A percentile compares a stretch with the other conserved stretches of the same genome.
phyloP scores from a whole-genome alignment of 1,284 basidiomycete genomes.

The Kalmanozyma brasiliensis region DNA sequence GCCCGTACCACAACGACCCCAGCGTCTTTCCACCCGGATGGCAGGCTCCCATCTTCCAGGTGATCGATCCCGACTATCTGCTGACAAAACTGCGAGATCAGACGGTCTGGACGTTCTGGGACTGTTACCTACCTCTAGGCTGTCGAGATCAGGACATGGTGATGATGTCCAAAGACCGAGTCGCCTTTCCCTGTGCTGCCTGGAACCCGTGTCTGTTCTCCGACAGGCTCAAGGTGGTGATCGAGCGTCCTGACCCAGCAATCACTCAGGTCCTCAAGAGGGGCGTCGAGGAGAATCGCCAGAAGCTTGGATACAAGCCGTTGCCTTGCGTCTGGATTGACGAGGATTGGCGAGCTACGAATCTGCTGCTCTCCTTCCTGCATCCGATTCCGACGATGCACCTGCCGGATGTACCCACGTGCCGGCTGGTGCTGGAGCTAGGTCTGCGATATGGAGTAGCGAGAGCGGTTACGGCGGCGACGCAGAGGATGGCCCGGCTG shows the following conservation, averaged over 20 bases:
- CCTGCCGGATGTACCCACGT: constrained; percentile 34
- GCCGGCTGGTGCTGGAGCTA: constrained; percentile 23
- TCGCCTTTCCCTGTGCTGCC: constrained; percentile 42
- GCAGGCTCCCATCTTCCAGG: constrained; percentile 22
- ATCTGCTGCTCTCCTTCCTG: constrained; percentile 41
- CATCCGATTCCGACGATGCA: constrained; percentile 45
- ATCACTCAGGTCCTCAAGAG: constrained; percentile 22
- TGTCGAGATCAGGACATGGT: constrained; percentile 48
- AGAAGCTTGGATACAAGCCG: constrained; percentile 26
- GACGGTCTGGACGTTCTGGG: constrained; percentile 52
- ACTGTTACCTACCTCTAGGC: constrained; percentile 44
- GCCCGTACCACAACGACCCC: constrained; percentile 17
- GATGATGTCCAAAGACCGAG: constrained; percentile 33
- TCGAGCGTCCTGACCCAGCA: constrained; percentile 17
- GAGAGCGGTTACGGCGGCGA: constrained; percentile 20
- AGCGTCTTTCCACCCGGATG: constrained; percentile 20
- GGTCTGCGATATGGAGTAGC: constrained; percentile 31
- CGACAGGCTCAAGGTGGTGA: constrained; percentile 20
- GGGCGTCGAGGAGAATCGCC: constrained; percentile 22
- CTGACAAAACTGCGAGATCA: constrained; percentile 23
- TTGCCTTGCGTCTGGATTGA: constrained; percentile 34
- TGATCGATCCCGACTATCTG: constrained; percentile 31
- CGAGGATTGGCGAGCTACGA: constrained; percentile 43
- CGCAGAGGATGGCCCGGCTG: constrained; percentile 21
- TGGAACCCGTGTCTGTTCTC: constrained; percentile 49